Evolutionary conservation across 2,329 filamentous ascomycete species (phyloP).

Genomic region (Paraphoma sp.): DNA sequence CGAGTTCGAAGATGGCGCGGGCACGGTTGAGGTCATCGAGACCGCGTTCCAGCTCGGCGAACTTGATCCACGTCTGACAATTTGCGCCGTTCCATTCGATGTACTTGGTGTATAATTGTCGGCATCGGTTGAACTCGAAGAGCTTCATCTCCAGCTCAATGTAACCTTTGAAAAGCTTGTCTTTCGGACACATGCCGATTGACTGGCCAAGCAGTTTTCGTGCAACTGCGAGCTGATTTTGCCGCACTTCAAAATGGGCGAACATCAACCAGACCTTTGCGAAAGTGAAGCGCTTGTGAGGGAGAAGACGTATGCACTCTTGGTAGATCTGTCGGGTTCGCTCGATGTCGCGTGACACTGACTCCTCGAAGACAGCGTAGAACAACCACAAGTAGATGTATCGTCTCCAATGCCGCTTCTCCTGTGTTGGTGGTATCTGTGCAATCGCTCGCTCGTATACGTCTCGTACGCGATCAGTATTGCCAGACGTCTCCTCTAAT

Average conservation of each 20-base stretch:
- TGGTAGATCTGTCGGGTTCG: constrained; percentile 89
- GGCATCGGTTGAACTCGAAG: constrained; percentile 91
- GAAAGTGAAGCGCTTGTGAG: constrained; percentile 97
- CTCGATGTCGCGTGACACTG: constrained; percentile 77
- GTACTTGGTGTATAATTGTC: constrained; percentile 91
- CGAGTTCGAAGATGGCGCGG: constrained; percentile 90
- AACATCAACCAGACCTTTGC: constrained; percentile 95
- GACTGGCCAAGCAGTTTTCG: constrained; percentile 89
- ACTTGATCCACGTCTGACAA: constrained; percentile 94
- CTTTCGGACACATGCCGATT: constrained; percentile 94
- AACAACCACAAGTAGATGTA: constrained; percentile 99
- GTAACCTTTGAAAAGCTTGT: constrained; percentile 93
- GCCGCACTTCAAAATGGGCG: constrained; percentile 90
- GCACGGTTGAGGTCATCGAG: constrained; percentile 89
- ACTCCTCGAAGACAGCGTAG: constrained; percentile 95
- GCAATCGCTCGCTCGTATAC: constrained; percentile 96
- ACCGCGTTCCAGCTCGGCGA: constrained; percentile 89
- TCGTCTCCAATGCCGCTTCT: constrained; percentile 95
- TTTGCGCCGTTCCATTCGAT: constrained; percentile 91
- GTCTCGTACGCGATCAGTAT: constrained; percentile 84
- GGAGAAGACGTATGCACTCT: constrained; percentile 84
- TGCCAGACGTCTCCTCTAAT: constrained; percentile 84
- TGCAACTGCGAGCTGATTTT: constrained; percentile 78
- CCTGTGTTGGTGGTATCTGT: constrained; percentile 91
- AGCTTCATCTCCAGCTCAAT: constrained; percentile 91